phyloP scores from a whole-genome alignment of 176 grass and related monocot genomes.

The Oropetium thomaeum region DNA sequence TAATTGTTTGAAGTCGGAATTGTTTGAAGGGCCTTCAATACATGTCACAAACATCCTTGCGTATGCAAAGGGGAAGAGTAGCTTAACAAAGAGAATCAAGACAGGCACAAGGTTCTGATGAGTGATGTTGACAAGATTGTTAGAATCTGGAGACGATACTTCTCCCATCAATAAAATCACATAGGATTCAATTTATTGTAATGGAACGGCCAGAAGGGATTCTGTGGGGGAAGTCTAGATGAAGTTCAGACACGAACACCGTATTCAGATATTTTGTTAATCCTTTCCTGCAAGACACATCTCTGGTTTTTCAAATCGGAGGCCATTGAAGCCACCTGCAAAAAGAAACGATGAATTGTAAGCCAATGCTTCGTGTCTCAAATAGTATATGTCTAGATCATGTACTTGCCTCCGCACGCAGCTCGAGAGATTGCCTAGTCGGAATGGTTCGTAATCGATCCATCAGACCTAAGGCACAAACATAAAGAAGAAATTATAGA shows the following conservation, averaged over 20 bases:
- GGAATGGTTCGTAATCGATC: conserved; percentile 71
- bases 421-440: conserved; percentile 76
- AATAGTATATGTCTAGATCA: background rate
- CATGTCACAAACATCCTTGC: background rate
- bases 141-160: conserved; percentile 1
- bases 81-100: background rate
- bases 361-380: background rate
- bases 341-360: background rate
- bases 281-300: conserved; percentile 59
- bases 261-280: conserved; percentile 84
- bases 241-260: conserved; percentile 73
- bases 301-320: conserved; percentile 74
- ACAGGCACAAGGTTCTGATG: conserved; percentile 3
- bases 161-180: background rate
- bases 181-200: conserved; percentile 33
- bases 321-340: conserved; percentile 86
- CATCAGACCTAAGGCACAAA: conserved; percentile 63
- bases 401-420: conserved; percentile 71
- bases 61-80: background rate
- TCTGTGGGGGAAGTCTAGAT: background rate
- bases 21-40: background rate
- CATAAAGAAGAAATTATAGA: background rate
- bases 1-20: background rate
- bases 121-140: conserved; percentile 10
- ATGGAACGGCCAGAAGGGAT: background rate